phyloP scores from a whole-genome alignment of 345 rosid genomes.

The Microcos paniculata region DNA sequence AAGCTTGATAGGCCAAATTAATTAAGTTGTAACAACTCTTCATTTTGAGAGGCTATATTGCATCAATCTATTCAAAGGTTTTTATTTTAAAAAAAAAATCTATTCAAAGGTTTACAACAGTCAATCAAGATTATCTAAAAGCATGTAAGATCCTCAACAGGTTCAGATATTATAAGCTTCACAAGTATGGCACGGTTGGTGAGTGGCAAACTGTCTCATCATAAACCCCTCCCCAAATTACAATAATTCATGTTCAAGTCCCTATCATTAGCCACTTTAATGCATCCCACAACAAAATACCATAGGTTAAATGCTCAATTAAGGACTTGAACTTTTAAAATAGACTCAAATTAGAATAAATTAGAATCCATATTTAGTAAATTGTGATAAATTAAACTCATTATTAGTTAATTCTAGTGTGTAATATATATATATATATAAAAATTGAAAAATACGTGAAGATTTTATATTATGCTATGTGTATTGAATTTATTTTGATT shows the following conservation, averaged over 20 bases:
- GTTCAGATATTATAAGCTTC: neutral
- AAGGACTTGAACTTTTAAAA: no score
- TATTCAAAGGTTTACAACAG: neutral
- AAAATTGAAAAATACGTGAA: no score
- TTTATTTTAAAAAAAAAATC: no score
- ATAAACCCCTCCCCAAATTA: conserved; percentile 11
- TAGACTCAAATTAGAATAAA: no score
- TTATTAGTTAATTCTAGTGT: no score
- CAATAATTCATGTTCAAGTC: neutral
- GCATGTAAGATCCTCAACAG: neutral
- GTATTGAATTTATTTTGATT: no score
- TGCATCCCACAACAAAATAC: neutral
- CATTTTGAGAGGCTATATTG: neutral
- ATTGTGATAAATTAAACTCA: no score
- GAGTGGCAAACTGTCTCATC: conserved; percentile 34
- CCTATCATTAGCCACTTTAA: neutral
- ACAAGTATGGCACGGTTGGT: conserved; percentile 32
- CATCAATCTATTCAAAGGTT: neutral
- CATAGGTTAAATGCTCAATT: neutral
- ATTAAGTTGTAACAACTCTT: neutral
- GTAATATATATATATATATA: no score
- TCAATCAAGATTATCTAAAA: neutral
- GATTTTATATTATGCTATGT: no score
- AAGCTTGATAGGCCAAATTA: neutral
- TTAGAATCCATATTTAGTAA: no score